phyloP scores from a whole-genome alignment of 177 flowering plant species.

The Telopea speciosissima region DNA sequence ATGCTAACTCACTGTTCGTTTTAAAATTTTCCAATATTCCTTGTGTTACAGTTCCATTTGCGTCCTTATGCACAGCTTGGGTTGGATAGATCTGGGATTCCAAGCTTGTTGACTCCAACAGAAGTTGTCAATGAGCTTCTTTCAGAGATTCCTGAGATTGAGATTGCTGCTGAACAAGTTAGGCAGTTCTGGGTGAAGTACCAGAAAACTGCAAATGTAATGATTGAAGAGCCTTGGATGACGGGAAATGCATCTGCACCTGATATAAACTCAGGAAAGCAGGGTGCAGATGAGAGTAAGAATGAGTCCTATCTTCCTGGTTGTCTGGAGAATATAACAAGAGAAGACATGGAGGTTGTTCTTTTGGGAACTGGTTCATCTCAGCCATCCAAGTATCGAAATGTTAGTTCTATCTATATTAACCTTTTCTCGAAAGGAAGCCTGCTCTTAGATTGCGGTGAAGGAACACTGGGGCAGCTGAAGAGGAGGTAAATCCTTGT shows the following conservation, averaged over 20 bases:
- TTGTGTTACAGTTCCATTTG: slow-evolving; percentile 62
- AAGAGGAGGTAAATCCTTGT: slow-evolving; percentile 63
- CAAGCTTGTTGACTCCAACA: slow-evolving; percentile 28
- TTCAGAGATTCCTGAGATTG: slow-evolving; percentile 76
- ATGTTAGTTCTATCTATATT: slow-evolving; percentile 73
- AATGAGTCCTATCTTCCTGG: slow-evolving; percentile 32
- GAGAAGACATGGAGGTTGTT: slow-evolving; percentile 91
- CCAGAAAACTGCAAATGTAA: slow-evolving; percentile 12
- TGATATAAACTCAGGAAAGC: slow-evolving; percentile 10
- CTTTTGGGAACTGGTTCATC: slow-evolving; percentile 97
- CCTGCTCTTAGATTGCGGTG: slow-evolving; percentile 90
- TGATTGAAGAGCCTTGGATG: slow-evolving; percentile 75
- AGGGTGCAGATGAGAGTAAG: slow-evolving; percentile 6
- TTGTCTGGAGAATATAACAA: slow-evolving; percentile 74
- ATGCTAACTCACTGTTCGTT: background rate
- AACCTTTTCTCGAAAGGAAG: slow-evolving; percentile 91
- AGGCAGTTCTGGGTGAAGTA: slow-evolving; percentile 43
- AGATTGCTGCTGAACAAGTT: slow-evolving; percentile 51
- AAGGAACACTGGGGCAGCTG: slow-evolving; percentile 89
- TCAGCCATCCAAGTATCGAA: slow-evolving; percentile 95
- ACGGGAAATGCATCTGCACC: slow-evolving; percentile 19
- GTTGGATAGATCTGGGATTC: slow-evolving; percentile 64
- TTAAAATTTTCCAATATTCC: background rate
- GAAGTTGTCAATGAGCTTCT: slow-evolving; percentile 48
- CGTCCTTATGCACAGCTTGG: slow-evolving; percentile 87